A percentile compares a stretch with the other conserved stretches of the same genome.
These are phyloP conservation scores for Pulveroboletus sp. DNA, from an alignment of 768 basidiomycete species.

Conservation along the genomic window DNA sequence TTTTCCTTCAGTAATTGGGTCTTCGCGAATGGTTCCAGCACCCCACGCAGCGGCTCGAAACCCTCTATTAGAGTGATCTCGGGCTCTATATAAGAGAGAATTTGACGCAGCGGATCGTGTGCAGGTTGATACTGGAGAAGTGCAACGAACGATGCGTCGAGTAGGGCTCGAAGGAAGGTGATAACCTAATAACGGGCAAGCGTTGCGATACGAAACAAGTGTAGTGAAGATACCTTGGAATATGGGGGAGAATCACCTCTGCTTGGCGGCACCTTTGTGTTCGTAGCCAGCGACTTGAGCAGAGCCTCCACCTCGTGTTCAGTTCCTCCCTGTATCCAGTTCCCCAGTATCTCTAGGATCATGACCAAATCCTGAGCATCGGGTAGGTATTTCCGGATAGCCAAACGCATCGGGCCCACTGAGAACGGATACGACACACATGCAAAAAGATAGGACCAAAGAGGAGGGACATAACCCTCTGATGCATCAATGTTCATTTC, in stretches of 20 bases:
- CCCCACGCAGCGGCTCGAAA: slow-evolving; percentile 53
- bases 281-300: slow-evolving; percentile 20
- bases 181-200: slow-evolving; percentile 47
- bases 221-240: slow-evolving; percentile 36
- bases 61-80: slow-evolving; percentile 49
- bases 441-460: slow-evolving; percentile 35
- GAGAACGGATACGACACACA: slow-evolving; percentile 41
- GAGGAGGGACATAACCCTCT: slow-evolving; percentile 27
- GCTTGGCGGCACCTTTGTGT: slow-evolving; percentile 13
- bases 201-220: slow-evolving; percentile 27
- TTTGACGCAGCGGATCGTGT: slow-evolving; percentile 45
- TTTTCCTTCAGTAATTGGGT: slow-evolving; percentile 50
- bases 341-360: slow-evolving; percentile 36
- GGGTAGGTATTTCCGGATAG: slow-evolving; percentile 39
- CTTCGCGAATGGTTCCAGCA: slow-evolving; percentile 57
- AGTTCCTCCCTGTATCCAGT: slow-evolving; percentile 35
- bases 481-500: slow-evolving; percentile 37
- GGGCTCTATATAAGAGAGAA: slow-evolving; percentile 49
- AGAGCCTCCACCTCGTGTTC: slow-evolving; percentile 19
- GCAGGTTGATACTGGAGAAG: slow-evolving; percentile 62
- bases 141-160: slow-evolving; percentile 68
- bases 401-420: slow-evolving; percentile 35
- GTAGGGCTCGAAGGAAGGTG: slow-evolving; percentile 55
- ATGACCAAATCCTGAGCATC: slow-evolving; percentile 36
- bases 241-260: slow-evolving; percentile 22